Evolutionary conservation across 2,329 filamentous ascomycete genomes (phyloP).

Genomic region (Mariannaea sp.): DNA sequence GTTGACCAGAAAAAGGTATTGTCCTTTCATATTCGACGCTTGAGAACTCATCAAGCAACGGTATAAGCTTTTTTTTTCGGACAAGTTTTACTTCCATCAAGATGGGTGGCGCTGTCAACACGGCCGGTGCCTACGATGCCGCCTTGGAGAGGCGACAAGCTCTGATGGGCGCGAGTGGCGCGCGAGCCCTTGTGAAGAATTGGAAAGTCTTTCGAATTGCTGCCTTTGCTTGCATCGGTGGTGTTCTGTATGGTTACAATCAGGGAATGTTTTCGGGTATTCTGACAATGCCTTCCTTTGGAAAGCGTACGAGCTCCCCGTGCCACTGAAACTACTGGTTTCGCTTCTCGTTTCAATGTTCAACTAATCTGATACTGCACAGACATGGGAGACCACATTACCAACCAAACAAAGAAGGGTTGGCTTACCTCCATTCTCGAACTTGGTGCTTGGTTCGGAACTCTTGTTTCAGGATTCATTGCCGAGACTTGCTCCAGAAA

Average conservation of each 20-base stretch:
- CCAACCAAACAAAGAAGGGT: constrained; percentile 59
- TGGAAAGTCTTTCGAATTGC: constrained; percentile 64
- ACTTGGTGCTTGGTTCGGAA: constrained; percentile 77
- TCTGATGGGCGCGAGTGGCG: constrained; percentile 58
- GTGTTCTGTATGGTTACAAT: constrained; percentile 72
- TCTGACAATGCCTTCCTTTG: constrained; percentile 60
- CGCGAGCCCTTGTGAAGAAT: constrained; percentile 61
- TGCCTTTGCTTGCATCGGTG: constrained; percentile 66
- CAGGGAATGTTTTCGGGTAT: constrained; percentile 69
- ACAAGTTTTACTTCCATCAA: not conserved
- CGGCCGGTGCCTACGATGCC: constrained; percentile 51
- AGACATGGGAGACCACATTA: constrained; percentile 62
- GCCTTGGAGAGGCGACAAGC: constrained; percentile 57
- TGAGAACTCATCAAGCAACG: not conserved
- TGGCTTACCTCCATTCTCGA: constrained; percentile 72
- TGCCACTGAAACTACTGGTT: not conserved
- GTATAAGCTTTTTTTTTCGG: not conserved
- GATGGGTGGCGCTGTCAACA: constrained; percentile 10
- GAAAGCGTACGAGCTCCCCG: constrained; percentile 50
- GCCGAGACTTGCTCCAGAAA: constrained; percentile 73
- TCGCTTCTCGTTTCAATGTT: not conserved
- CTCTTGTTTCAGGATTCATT: constrained; percentile 71
- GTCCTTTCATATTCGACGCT: too few relatives aligned
- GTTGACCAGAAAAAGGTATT: not conserved
- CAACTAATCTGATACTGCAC: not conserved